Conservation (phyloP, 2,329 filamentous ascomycete species). For the Colletotrichum scovillei region DNA sequence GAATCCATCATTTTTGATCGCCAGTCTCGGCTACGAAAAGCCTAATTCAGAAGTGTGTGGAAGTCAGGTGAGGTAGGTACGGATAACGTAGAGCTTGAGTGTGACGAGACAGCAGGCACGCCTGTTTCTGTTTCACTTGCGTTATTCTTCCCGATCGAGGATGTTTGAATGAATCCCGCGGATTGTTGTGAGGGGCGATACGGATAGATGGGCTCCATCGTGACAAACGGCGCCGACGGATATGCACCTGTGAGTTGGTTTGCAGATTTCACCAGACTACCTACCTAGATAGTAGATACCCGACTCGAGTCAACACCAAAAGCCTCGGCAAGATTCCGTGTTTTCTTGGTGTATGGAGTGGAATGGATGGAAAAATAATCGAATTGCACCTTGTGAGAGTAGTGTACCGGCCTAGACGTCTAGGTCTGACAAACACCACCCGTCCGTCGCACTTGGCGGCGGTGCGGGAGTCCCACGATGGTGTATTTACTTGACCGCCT, state of each 20-base stretch:
- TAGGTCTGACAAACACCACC: not conserved
- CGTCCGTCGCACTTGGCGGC: not conserved
- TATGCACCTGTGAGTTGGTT: not conserved
- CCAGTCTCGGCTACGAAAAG: constrained; percentile 21
- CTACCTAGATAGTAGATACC: not conserved
- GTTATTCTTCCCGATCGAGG: constrained; percentile 8
- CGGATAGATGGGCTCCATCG: not conserved
- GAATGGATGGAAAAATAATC: not conserved
- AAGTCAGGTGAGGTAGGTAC: not conserved
- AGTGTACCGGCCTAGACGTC: too few species aligned
- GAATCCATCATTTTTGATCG: constrained; percentile 5
- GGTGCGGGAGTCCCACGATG: not conserved
- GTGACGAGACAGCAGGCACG: not conserved
- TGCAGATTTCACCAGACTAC: not conserved
- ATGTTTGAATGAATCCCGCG: not conserved
- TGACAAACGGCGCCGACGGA: too few species aligned
- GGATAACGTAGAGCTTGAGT: not conserved
- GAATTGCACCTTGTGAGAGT: not conserved
- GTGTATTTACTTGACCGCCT: constrained; percentile 4
- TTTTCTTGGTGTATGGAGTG: not conserved
- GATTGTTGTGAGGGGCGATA: not conserved
- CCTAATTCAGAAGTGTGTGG: not conserved
- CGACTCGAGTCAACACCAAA: not conserved
- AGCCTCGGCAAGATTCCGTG: not conserved
- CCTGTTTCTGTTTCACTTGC: constrained; percentile 23